A percentile compares a stretch with the other conserved stretches of the same genome.
Conservation (phyloP, 2,329 filamentous ascomycete genomes). For the Fusarium brevicatenulatum region DNA sequence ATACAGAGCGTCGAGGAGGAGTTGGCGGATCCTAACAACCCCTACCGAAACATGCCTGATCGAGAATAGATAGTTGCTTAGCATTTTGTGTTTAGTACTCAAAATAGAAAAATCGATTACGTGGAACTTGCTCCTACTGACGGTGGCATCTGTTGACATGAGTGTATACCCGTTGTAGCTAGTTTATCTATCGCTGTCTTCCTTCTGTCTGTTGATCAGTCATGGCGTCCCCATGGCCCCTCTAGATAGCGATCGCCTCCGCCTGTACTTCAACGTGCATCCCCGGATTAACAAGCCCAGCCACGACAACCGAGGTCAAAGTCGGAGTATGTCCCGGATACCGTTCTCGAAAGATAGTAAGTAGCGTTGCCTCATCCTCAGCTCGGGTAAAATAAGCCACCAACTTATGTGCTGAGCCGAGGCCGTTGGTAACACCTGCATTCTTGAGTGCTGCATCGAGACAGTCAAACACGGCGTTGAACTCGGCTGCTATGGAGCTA, state of each 20-base stretch:
- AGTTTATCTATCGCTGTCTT: fast-evolving
- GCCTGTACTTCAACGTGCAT: not conserved
- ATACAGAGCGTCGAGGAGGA: slow-evolving; percentile 52
- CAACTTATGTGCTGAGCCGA: not conserved
- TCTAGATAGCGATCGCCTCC: not conserved
- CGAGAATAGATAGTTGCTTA: slow-evolving; percentile 20
- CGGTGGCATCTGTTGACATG: not conserved
- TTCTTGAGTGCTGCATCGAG: not conserved
- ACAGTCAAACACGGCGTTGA: not conserved
- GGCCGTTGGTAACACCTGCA: fast-evolving
- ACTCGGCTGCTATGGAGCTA: not conserved
- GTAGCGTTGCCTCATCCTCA: not conserved
- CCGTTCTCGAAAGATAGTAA: not conserved
- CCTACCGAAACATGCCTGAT: slow-evolving; percentile 42
- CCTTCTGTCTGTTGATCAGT: fast-evolving
- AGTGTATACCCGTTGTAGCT: not conserved
- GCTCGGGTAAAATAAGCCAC: not conserved
- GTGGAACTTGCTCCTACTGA: fast-evolving
- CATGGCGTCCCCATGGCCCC: no score
- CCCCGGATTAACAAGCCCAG: not conserved
- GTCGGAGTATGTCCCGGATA: not conserved
- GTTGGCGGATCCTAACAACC: slow-evolving; percentile 40
- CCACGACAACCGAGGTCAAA: not conserved
- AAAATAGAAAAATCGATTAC: not conserved
- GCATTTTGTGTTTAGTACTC: not conserved